Conservation (phyloP, 208 protist genomes). For the Acanthamoeba healyi region DNA sequence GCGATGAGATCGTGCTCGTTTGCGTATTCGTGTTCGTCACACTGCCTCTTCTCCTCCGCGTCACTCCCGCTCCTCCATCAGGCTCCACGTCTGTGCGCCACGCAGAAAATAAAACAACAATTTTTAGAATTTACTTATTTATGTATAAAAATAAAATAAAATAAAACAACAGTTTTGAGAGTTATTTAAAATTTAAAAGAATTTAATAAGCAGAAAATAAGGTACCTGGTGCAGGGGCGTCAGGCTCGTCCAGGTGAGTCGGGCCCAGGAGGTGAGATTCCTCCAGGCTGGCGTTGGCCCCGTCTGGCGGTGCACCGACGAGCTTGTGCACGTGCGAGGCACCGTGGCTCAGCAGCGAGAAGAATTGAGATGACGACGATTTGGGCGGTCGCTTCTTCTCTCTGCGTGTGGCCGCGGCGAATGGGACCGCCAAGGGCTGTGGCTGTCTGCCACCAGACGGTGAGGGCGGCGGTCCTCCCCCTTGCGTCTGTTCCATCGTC, state of each 20-base stretch:
- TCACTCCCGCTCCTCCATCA: background rate
- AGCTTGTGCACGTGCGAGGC: conserved; percentile 3
- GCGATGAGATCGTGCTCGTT: background rate
- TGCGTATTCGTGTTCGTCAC: background rate
- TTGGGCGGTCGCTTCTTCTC: conserved; percentile 58
- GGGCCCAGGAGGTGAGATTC: background rate
- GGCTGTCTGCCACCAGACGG: too few species aligned
- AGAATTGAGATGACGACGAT: conserved; percentile 38
- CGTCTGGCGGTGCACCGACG: background rate
- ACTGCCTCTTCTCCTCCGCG: background rate
- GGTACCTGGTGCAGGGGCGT: background rate
- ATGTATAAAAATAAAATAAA: conserved; percentile 8
- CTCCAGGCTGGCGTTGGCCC: background rate
- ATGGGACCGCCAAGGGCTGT: too few species aligned
- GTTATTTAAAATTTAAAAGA: too few species aligned
- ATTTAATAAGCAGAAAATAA: background rate
- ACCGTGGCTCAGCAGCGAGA: conserved; percentile 30
- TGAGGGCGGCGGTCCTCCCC: too few species aligned
- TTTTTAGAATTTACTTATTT: background rate
- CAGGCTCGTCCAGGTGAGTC: background rate
- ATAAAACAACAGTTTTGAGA: conserved; percentile 1
- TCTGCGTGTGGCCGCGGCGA: background rate
- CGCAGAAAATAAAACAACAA: too few species aligned
- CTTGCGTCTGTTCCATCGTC: too few species aligned
- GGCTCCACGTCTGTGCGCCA: too few species aligned